phyloP scores from a whole-genome alignment of 1,284 basidiomycete genomes.

The Sporisorium graminicola region DNA sequence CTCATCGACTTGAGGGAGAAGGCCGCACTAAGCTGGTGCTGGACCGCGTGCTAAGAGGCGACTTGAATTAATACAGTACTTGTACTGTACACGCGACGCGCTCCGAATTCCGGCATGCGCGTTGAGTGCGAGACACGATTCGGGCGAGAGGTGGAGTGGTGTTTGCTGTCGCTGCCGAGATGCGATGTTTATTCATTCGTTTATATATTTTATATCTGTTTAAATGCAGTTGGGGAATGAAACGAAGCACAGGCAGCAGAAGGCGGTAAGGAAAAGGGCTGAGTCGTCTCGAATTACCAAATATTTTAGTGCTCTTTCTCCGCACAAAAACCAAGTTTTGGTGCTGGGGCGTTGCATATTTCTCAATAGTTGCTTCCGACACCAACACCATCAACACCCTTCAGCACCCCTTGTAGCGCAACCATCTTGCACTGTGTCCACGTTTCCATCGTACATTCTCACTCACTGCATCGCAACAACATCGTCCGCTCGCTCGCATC shows the following conservation, averaged over 20 bases:
- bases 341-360: not conserved
- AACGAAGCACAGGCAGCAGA: not conserved
- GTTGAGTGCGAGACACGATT: not conserved
- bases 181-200: no score
- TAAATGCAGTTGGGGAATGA: slow-evolving; percentile 4
- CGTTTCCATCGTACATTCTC: not conserved
- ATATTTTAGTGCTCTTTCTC: not conserved
- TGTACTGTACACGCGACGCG: slow-evolving; percentile 20
- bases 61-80: no score
- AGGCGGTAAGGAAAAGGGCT: slow-evolving; percentile 3
- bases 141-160: slow-evolving; percentile 10
- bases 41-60: no score
- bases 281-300: not conserved
- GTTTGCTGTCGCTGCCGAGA: not conserved
- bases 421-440: not conserved
- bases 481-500: not conserved
- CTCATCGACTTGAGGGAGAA: no score
- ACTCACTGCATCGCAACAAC: slow-evolving; percentile 1
- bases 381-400: slow-evolving; percentile 3
- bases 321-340: not conserved
- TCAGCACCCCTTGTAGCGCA: not conserved
- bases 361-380: not conserved
- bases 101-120: not conserved
- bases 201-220: not conserved
- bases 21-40: no score